Evolutionary conservation across 2,329 filamentous ascomycete species (phyloP).

Genomic region (Neofusicoccum cordaticola): DNA sequence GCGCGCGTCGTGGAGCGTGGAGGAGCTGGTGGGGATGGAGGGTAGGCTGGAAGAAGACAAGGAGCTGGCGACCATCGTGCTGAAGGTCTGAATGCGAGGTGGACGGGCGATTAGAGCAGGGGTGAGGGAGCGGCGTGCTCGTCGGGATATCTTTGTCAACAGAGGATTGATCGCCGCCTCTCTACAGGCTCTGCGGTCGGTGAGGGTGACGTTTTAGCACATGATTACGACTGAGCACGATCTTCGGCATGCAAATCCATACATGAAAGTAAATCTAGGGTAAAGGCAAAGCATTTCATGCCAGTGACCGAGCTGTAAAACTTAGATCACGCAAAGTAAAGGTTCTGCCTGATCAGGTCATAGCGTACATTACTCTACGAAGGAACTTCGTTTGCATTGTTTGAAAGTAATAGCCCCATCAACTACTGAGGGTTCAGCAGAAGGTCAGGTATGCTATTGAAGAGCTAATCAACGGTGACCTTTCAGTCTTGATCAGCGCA

Average conservation of each 20-base stretch:
- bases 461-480: neutral
- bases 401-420: too few species aligned
- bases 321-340: too few species aligned
- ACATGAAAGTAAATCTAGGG: too few species aligned
- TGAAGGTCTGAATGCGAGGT: neutral
- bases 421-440: neutral
- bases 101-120: too few species aligned
- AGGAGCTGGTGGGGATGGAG: slow-evolving; percentile 23
- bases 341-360: too few species aligned
- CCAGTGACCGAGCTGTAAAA: too few species aligned
- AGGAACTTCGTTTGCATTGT: neutral
- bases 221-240: too few species aligned
- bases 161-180: too few species aligned
- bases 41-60: neutral
- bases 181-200: neutral
- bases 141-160: neutral
- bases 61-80: neutral
- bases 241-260: too few species aligned
- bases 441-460: neutral
- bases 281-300: too few species aligned
- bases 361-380: too few species aligned
- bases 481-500: neutral
- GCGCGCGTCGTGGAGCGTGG: slow-evolving; percentile 31
- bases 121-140: neutral
- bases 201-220: too few species aligned